phyloP scores from a whole-genome alignment of 768 basidiomycete species.

The Paxillus rubicundulus region DNA sequence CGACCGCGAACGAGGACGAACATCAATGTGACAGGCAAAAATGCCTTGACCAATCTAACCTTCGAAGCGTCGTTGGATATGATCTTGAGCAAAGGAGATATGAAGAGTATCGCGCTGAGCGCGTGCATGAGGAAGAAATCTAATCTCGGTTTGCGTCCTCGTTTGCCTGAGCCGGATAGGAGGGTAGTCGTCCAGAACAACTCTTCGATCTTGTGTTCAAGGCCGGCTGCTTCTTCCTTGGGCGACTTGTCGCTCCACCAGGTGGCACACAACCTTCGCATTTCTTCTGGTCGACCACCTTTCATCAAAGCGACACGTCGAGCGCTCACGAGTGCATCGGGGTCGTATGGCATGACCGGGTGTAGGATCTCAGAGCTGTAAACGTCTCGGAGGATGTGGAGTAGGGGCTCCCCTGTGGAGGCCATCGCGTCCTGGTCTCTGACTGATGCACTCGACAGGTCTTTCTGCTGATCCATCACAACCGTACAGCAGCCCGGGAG shows the following conservation, averaged over 20 bases:
- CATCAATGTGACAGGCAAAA: slow-evolving; percentile 39
- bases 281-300: slow-evolving; percentile 43
- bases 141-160: slow-evolving; percentile 46
- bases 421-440: slow-evolving; percentile 17
- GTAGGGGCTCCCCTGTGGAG: slow-evolving; percentile 37
- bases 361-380: slow-evolving; percentile 49
- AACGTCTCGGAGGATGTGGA: slow-evolving; percentile 48
- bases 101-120: slow-evolving; percentile 50
- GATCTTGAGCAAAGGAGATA: slow-evolving; percentile 40
- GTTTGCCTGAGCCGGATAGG: slow-evolving; percentile 45
- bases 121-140: slow-evolving; percentile 63
- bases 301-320: slow-evolving; percentile 35
- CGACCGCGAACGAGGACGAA: slow-evolving; percentile 45
- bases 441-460: background rate
- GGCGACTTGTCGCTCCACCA: slow-evolving; percentile 33
- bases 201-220: slow-evolving; percentile 48
- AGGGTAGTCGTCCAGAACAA: slow-evolving; percentile 47
- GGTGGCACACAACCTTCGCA: slow-evolving; percentile 41
- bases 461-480: slow-evolving; percentile 8
- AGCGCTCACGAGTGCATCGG: slow-evolving; percentile 38
- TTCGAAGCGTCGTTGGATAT: slow-evolving; percentile 35
- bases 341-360: slow-evolving; percentile 53
- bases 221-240: slow-evolving; percentile 19
- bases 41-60: slow-evolving; percentile 44
- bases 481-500: slow-evolving; percentile 36